Evolutionary conservation across 768 basidiomycete genomes (phyloP).

Genomic region (Lactifluus rugatus): DNA sequence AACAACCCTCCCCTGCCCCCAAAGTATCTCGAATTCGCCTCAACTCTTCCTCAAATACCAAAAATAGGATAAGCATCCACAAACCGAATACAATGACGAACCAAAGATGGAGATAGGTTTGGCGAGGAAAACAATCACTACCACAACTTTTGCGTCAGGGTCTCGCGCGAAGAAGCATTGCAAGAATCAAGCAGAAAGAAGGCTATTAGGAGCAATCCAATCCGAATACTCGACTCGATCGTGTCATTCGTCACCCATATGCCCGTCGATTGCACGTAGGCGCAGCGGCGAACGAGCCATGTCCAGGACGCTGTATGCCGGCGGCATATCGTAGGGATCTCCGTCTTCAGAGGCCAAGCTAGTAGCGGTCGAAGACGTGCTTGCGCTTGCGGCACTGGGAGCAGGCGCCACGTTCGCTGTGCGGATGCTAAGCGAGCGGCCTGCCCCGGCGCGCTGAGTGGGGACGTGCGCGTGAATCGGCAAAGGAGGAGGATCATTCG

Average conservation of each 20-base stretch:
- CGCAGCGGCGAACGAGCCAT: background rate
- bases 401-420: background rate
- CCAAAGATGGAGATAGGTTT: background rate
- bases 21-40: too few species aligned
- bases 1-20: too few species aligned
- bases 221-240: background rate
- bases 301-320: conserved; percentile 17
- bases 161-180: background rate
- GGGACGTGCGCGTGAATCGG: background rate
- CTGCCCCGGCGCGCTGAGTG: background rate
- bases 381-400: background rate
- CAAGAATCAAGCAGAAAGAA: background rate
- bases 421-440: background rate
- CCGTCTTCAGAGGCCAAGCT: background rate
- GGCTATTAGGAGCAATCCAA: too few species aligned
- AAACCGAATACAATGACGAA: background rate
- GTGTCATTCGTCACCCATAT: background rate
- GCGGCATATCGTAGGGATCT: conserved; percentile 10
- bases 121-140: background rate
- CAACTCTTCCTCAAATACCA: too few species aligned
- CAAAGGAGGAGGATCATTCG: background rate
- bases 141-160: background rate
- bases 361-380: background rate
- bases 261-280: background rate
- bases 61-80: too few species aligned